These are phyloP conservation scores for Paramyrothecium sp. DNA, from an alignment of 2,329 filamentous ascomycete genomes.

Conservation along the genomic window DNA sequence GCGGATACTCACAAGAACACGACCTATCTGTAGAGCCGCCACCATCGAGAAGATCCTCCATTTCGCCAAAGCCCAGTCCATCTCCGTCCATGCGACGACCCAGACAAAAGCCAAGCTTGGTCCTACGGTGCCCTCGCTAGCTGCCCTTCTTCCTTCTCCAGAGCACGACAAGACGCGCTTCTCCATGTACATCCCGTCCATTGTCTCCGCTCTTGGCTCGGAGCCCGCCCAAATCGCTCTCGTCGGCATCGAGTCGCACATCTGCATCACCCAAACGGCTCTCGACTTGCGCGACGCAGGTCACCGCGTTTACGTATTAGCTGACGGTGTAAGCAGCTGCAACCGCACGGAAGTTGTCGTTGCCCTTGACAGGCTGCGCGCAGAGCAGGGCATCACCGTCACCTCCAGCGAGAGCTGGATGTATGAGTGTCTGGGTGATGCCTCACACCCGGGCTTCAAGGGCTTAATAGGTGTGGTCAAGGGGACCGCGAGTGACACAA, in stretches of 20 bases:
- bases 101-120: slow-evolving; percentile 80
- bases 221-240: slow-evolving; percentile 64
- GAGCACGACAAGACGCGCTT: slow-evolving; percentile 85
- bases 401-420: slow-evolving; percentile 88
- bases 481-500: slow-evolving; percentile 70
- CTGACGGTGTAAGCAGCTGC: slow-evolving; percentile 86
- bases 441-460: slow-evolving; percentile 70
- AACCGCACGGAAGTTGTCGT: slow-evolving; percentile 79
- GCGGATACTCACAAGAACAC: too few species aligned
- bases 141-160: slow-evolving; percentile 48
- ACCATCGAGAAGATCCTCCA: slow-evolving; percentile 69
- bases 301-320: slow-evolving; percentile 81
- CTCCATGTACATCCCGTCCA: slow-evolving; percentile 77
- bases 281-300: slow-evolving; percentile 75
- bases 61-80: slow-evolving; percentile 62
- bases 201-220: slow-evolving; percentile 39
- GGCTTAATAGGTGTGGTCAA: slow-evolving; percentile 75
- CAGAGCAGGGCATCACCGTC: slow-evolving; percentile 68
- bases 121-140: slow-evolving; percentile 72
- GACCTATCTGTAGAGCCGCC: slow-evolving; percentile 46
- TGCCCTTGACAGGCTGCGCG: slow-evolving; percentile 72
- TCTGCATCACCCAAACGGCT: slow-evolving; percentile 91
- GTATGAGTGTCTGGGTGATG: slow-evolving; percentile 88
- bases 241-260: slow-evolving; percentile 90
- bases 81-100: slow-evolving; percentile 84